Base-by-base conservation (phyloP, 2,329 filamentous ascomycete species). In the Clonostachys rosea region DNA sequence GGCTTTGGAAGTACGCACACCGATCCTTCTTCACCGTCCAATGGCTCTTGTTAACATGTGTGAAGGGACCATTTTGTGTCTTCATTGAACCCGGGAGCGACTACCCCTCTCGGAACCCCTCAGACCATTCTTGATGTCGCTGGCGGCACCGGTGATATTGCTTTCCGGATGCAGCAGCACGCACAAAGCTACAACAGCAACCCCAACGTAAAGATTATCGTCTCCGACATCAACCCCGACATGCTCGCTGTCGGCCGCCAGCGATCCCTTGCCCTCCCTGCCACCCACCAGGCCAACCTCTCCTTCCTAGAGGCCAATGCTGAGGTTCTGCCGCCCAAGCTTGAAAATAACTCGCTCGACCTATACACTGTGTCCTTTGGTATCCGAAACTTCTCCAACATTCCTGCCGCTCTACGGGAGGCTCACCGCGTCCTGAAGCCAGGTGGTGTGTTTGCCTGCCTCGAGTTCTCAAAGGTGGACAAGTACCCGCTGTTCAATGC, bases 321-420 rank as follows among this genome's bases (percentile, higher is more conserved):
- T 9, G 89, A 96, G 61, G 71, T 81, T 44, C 79, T 97, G 33
- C 69, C 78, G 54, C 57, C 71, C 3, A 67, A 69, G 16, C 79
- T 96, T 47, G 76, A 84, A 3, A 75, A 81, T 57, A 76, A 78
- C 60, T 87, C 79, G n/a, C 76, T 97, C 47, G 94, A 99, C 65
- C 77, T 99, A 6, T 99, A 99, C 73, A 99, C 94, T 1, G 94
- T 99, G 4, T 91, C 92, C 0, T 99, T 99, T 61, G 94, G 94
- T 34, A 97, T 99, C 63, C 81, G 94, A 45, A 99, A 99, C 70
- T 99, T 99, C 70, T 94, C 89, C 47, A 84, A 96, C 70, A 95
- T 96, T 62, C 84, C 88, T 43, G 79, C 80, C 1, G 95, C 92
- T 0, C 71, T 99, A 48, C 71, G 76, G 35, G 91, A 97, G 64